Base-by-base conservation (phyloP, 2,329 filamentous ascomycete genomes). In the Trichoderma endophyticum region DNA sequence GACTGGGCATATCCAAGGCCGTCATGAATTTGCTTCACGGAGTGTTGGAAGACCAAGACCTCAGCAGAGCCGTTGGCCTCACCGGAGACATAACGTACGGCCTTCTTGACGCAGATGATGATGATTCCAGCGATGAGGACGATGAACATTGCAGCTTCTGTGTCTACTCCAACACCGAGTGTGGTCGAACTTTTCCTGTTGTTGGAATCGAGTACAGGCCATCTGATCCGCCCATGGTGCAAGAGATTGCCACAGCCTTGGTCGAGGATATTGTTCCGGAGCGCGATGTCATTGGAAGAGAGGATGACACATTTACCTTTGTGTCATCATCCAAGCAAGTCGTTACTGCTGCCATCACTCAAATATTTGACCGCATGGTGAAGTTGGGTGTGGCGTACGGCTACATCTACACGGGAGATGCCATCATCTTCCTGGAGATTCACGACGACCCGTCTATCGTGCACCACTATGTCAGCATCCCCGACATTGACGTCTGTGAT, bases 291-390 rank as follows among this genome's bases (percentile, higher is more conserved):
- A 63, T 39, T 8, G 48, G 15, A 18, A 34, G 32, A 24, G 51
- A 43, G 6, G 51, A n/a, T 18, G 51, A 60, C 11, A 12, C 14
- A 3, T 43, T 30, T 15, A 34, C 28, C 6, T 59, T 28, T 14
- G 39, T 36, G 4, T 36, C 28, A 1, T 43, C 32, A 3, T 18
- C 64, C 3, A 56, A 64, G 72, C 11, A 48, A 26, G 79, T 83
- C 36, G 68, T 75, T 56, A 76, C 81, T 21, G 80, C 81, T 18
- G 78, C 81, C 24, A 72, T 84, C 8, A 83, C 79, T 4, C 78
- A 83, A 70, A 76, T 84, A 7, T 84, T 83, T 74, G 81, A 79
- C 18, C 81, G 80, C 59, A 83, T 83, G 76, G 73, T 83, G 3
- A 74, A 76, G 28, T 81, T 79, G 48, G 75, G 78, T 39, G 78